Percentiles rank a stretch among this genome's conserved stretches.
phyloP scores from a whole-genome alignment of 345 rosid genomes.

The Populus simonii region DNA sequence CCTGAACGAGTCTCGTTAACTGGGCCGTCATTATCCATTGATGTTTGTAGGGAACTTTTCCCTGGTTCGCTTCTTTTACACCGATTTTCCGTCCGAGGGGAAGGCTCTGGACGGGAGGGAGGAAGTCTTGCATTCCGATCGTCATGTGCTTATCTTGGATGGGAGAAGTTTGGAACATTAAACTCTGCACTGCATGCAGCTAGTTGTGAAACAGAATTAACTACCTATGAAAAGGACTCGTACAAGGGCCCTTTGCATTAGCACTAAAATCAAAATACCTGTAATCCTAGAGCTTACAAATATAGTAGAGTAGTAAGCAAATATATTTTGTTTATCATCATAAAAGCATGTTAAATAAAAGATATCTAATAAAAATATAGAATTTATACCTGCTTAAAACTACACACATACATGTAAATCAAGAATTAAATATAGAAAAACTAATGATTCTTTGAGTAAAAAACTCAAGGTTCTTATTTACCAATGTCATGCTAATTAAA shows the following conservation, averaged over 20 bases:
- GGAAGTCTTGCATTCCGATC: slow-evolving; percentile 4
- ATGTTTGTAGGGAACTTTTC: slow-evolving; percentile 24
- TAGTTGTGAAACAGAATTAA: neutral
- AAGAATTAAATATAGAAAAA: too few relatives aligned
- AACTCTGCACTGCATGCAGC: neutral
- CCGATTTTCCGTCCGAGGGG: slow-evolving; percentile 37
- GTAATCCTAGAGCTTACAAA: too few relatives aligned
- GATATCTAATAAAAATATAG: too few relatives aligned
- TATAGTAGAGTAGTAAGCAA: too few relatives aligned
- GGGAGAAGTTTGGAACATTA: neutral
- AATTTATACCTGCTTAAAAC: too few relatives aligned
- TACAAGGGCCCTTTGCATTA: neutral
- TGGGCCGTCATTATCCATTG: slow-evolving; percentile 18
- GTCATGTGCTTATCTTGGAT: slow-evolving; percentile 7
- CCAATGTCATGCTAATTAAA: too few relatives aligned
- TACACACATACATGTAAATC: too few relatives aligned
- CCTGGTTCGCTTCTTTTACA: slow-evolving; percentile 46
- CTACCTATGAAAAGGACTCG: neutral
- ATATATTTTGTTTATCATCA: too few relatives aligned
- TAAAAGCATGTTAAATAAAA: too few relatives aligned
- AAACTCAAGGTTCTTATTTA: too few relatives aligned
- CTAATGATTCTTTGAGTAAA: too few relatives aligned
- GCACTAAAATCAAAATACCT: neutral
- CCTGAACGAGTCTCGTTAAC: slow-evolving; percentile 23
- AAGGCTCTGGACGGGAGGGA: slow-evolving; percentile 7